Conservation (phyloP, 805 yeast genomes). For the Ogataea trehaloabstinens region DNA sequence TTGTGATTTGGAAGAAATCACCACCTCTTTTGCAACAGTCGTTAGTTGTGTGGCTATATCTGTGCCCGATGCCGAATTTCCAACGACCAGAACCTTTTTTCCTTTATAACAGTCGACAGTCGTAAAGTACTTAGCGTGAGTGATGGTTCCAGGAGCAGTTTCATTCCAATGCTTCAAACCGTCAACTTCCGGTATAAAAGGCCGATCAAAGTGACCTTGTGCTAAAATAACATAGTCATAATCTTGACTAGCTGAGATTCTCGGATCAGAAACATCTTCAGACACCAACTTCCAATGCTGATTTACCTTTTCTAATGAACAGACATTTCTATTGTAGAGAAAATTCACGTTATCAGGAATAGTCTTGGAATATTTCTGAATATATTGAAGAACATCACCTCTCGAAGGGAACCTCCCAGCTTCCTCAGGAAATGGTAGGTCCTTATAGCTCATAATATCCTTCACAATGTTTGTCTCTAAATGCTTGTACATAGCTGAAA, state of each 20-base stretch:
- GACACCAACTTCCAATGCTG: constrained; percentile 28
- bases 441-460: constrained; percentile 32
- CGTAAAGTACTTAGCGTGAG: constrained; percentile 46
- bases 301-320: constrained; percentile 34
- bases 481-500: constrained; percentile 35
- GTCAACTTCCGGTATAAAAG: constrained; percentile 42
- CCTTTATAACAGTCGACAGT: constrained; percentile 31
- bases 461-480: constrained; percentile 35
- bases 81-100: constrained; percentile 35
- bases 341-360: constrained; percentile 38
- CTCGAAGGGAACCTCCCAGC: constrained; percentile 58
- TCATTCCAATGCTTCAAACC: constrained; percentile 39
- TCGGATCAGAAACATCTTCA: constrained; percentile 2
- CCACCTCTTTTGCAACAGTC: constrained; percentile 28
- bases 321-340: constrained; percentile 43
- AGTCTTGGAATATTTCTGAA: constrained; percentile 51
- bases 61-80: constrained; percentile 68
- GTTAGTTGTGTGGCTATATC: constrained; percentile 44
- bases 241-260: background rate
- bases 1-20: constrained; percentile 29
- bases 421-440: constrained; percentile 30
- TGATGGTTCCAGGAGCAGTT: constrained; percentile 30
- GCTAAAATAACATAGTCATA: constrained; percentile 42
- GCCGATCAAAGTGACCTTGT: constrained; percentile 48
- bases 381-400: constrained; percentile 57